Evolutionary conservation across 1,139 yeast genomes (phyloP).

Genomic region (Kodamaea fungicola): DNA sequence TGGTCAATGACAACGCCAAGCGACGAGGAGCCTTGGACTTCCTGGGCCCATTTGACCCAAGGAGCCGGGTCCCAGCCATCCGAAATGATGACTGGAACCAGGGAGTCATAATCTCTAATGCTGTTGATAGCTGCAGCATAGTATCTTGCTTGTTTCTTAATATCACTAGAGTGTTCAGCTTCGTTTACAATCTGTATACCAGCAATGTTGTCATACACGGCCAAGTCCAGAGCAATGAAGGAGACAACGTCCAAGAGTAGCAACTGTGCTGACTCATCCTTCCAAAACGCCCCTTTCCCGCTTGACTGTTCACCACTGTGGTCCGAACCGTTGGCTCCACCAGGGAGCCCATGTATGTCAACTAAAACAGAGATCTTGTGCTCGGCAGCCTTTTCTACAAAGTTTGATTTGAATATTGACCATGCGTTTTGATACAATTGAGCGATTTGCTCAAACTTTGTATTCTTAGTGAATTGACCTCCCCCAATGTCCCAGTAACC

Average conservation of each 20-base stretch:
- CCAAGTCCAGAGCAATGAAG: conserved; percentile 62
- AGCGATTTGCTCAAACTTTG: conserved; percentile 53
- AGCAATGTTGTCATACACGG: conserved; percentile 58
- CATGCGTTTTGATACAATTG: conserved; percentile 70
- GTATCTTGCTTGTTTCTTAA: conserved; percentile 54
- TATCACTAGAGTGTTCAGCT: conserved; percentile 56
- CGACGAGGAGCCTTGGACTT: conserved; percentile 33
- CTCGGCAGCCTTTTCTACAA: conserved; percentile 52
- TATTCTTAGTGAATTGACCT: conserved; percentile 53
- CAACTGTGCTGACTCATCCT: conserved; percentile 38
- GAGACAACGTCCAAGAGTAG: conserved; percentile 50
- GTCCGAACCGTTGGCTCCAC: conserved; percentile 81
- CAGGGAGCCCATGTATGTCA: conserved; percentile 88
- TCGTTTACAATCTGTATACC: conserved; percentile 89
- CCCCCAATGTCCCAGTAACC: conserved; percentile 86
- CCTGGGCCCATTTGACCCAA: conserved; percentile 68
- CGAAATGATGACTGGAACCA: conserved; percentile 73
- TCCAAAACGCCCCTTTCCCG: conserved; percentile 65
- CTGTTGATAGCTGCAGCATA: conserved; percentile 65
- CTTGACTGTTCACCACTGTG: conserved; percentile 71
- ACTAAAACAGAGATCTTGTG: conserved; percentile 69
- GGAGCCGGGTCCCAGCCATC: conserved; percentile 93
- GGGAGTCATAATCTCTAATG: conserved; percentile 53
- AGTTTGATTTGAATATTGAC: conserved; percentile 49
- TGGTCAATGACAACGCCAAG: conserved; percentile 75